phyloP scores from a whole-genome alignment of 345 rosid species.

The Brassica nigra region DNA sequence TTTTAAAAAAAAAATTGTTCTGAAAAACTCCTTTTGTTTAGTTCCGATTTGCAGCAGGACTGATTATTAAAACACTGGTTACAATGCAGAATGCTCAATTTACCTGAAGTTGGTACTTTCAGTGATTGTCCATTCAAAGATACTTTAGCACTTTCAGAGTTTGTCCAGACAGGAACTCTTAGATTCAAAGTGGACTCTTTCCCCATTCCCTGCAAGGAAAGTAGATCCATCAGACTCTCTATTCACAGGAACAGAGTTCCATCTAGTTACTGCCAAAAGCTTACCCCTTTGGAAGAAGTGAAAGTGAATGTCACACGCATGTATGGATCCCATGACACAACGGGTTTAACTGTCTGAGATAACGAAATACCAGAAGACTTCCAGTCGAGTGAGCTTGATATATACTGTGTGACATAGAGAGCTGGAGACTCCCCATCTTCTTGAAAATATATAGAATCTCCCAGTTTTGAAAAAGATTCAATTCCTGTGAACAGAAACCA shows the following conservation, averaged over 20 bases:
- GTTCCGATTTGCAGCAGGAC: too few species aligned
- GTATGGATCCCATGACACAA: slow-evolving; percentile 66
- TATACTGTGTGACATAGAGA: slow-evolving; percentile 75
- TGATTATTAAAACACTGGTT: too few species aligned
- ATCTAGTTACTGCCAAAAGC: slow-evolving; percentile 8
- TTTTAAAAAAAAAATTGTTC: too few species aligned
- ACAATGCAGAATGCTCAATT: too few species aligned
- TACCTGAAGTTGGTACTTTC: slow-evolving; percentile 63
- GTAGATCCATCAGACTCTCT: slow-evolving; percentile 4
- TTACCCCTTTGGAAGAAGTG: slow-evolving; percentile 52
- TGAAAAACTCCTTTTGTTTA: too few species aligned
- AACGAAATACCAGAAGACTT: slow-evolving; percentile 52
- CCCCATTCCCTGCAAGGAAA: slow-evolving; percentile 47
- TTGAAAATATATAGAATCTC: slow-evolving; percentile 92
- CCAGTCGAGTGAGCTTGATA: slow-evolving; percentile 82
- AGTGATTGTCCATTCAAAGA: slow-evolving; percentile 55
- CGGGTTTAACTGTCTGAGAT: slow-evolving; percentile 66
- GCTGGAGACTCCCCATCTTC: slow-evolving; percentile 63
- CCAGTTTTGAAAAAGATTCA: slow-evolving; percentile 91
- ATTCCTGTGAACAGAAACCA: slow-evolving; percentile 48
- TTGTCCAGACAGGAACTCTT: slow-evolving; percentile 75
- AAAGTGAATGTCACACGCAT: slow-evolving; percentile 55
- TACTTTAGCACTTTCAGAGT: slow-evolving; percentile 60
- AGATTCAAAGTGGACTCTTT: slow-evolving; percentile 64
- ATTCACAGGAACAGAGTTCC: not conserved